Percentiles rank a stretch among this genome's conserved stretches.
Conservation (phyloP, 164 flowering plant species). For the Tinospora cordifolia region DNA sequence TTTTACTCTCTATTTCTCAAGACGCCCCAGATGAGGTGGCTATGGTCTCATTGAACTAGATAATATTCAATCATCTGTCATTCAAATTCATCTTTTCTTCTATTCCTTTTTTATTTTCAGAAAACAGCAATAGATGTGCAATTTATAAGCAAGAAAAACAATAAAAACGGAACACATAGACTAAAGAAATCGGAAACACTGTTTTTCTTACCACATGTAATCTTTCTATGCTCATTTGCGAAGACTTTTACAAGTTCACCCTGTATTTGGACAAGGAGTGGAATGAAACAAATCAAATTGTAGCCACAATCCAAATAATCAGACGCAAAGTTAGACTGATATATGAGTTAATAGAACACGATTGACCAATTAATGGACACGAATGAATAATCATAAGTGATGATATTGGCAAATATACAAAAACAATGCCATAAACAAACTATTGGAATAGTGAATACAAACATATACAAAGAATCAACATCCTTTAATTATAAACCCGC, state of each 20-base stretch:
- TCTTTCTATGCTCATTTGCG: constrained; percentile 85
- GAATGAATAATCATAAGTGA: no score
- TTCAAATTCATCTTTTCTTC: background rate
- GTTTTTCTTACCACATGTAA: constrained; percentile 58
- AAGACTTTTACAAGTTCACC: constrained; percentile 91
- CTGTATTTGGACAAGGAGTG: constrained; percentile 29
- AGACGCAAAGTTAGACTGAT: background rate
- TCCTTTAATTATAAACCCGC: no score
- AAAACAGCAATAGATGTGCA: background rate
- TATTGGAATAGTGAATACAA: no score
- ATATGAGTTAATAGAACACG: background rate
- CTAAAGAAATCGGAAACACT: background rate
- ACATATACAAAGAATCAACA: no score
- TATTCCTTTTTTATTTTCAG: background rate
- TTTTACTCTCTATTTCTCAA: no score
- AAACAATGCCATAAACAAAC: no score
- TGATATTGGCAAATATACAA: no score
- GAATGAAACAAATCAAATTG: background rate
- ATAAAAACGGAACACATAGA: constrained; percentile 4
- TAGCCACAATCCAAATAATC: background rate
- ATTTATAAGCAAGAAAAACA: background rate
- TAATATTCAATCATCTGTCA: background rate
- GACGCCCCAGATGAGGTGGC: background rate
- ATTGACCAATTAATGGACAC: background rate
- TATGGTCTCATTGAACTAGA: background rate